Conservation (phyloP, 2,329 filamentous ascomycete genomes). For the Tetracladium maxilliforme region DNA sequence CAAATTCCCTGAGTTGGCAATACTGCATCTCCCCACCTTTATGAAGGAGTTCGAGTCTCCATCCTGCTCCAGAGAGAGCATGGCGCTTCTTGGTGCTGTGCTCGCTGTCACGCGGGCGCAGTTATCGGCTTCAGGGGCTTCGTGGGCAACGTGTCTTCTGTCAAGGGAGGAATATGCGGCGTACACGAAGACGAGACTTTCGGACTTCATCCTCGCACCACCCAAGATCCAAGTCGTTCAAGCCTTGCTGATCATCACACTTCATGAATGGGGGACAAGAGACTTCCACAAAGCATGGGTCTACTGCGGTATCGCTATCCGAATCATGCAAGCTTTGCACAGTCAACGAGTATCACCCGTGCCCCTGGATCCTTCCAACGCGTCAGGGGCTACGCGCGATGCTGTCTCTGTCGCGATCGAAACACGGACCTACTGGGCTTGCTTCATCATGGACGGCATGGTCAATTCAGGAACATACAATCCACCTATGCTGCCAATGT, state of each 20-base stretch:
- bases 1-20: constrained; percentile 9
- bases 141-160: too few species aligned
- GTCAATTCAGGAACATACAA: constrained; percentile 23
- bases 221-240: constrained; percentile 20
- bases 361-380: too few species aligned
- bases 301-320: constrained; percentile 22
- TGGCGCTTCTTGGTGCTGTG: too few species aligned
- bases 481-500: constrained; percentile 11
- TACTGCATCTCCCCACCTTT: constrained; percentile 8
- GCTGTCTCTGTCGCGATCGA: constrained; percentile 14
- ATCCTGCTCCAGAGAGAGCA: too few species aligned
- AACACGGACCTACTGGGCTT: constrained; percentile 26
- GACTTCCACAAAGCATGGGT: constrained; percentile 28
- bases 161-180: too few species aligned
- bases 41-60: constrained; percentile 4
- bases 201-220: constrained; percentile 4
- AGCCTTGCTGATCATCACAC: constrained; percentile 20
- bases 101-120: too few species aligned
- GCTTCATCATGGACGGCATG: constrained; percentile 28
- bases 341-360: too few species aligned
- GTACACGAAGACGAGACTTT: too few species aligned
- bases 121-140: too few species aligned
- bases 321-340: constrained; percentile 20
- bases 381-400: constrained; percentile 7
- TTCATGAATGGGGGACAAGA: constrained; percentile 25